A percentile compares a stretch with the other conserved stretches of the same genome.
phyloP scores from a whole-genome alignment of 2,329 filamentous ascomycete genomes.

The Tolypocladium ophioglossoides region DNA sequence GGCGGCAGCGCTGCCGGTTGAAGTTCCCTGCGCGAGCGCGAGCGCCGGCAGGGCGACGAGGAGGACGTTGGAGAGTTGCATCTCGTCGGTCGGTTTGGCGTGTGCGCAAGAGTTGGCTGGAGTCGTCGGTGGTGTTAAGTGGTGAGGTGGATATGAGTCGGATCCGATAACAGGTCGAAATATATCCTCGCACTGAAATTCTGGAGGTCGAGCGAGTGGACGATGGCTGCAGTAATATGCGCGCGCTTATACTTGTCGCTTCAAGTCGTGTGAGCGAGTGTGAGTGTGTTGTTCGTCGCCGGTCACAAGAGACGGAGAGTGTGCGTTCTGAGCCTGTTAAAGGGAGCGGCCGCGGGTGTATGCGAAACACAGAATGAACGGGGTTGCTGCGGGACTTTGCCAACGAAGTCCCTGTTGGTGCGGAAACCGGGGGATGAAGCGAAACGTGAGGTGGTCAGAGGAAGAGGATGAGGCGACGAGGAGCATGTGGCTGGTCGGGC shows the following conservation, averaged over 20 bases:
- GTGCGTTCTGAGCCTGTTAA: neutral
- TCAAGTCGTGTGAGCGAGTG: neutral
- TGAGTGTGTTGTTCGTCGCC: neutral
- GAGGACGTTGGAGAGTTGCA: conserved; percentile 28
- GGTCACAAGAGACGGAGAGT: neutral
- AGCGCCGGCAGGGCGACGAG: conserved; percentile 42
- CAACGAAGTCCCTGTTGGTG: conserved; percentile 37
- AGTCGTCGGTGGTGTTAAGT: neutral
- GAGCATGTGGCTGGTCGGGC: neutral
- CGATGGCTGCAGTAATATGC: neutral
- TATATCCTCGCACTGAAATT: neutral
- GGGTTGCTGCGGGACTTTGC: conserved; percentile 34
- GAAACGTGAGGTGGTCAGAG: conserved; percentile 5
- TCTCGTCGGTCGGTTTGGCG: neutral
- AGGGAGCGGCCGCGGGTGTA: neutral
- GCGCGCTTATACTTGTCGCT: neutral
- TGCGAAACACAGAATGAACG: conserved; percentile 12
- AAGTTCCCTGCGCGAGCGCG: conserved; percentile 32
- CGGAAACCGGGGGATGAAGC: conserved; percentile 10
- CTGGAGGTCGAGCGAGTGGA: neutral
- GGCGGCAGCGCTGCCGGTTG: conserved; percentile 18
- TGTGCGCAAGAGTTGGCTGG: neutral
- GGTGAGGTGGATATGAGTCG: neutral
- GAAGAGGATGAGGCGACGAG: conserved; percentile 1
- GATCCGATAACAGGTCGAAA: neutral